Conservation (phyloP, 176 grass and related monocot species). For the Musa itinerans region DNA sequence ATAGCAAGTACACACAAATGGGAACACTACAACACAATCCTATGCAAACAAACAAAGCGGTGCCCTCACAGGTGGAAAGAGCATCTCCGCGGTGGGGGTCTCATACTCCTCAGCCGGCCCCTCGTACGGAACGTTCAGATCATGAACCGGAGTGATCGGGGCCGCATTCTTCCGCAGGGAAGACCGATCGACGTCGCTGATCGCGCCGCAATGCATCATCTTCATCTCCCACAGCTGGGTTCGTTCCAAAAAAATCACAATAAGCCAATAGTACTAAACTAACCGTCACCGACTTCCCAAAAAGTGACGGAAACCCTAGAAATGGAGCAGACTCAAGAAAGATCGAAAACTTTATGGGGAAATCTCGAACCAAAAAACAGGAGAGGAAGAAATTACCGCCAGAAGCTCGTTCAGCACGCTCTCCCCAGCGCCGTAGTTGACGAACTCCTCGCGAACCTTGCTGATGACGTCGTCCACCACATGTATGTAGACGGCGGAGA, state of each 20-base stretch:
- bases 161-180: conserved; percentile 9
- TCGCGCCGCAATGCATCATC: conserved; percentile 90
- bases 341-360: background rate
- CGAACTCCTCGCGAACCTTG: conserved; percentile 87
- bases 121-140: conserved; percentile 95
- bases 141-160: conserved; percentile 50
- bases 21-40: background rate
- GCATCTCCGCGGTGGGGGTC: conserved; percentile 41
- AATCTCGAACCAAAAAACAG: background rate
- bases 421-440: conserved; percentile 69
- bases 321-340: background rate
- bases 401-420: conserved; percentile 79
- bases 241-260: background rate
- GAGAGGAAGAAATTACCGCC: conserved; percentile 33
- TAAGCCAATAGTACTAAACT: conserved; percentile 1
- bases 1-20: background rate
- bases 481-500: conserved; percentile 78
- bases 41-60: conserved; percentile 19
- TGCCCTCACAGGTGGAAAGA: conserved; percentile 22
- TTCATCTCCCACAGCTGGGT: conserved; percentile 95
- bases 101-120: conserved; percentile 87
- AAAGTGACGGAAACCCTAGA: background rate
- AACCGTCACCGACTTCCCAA: background rate
- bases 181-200: conserved; percentile 50
- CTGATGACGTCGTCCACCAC: conserved; percentile 87